Percentiles rank a stretch among this genome's conserved stretches.
phyloP scores from a whole-genome alignment of 2,329 filamentous ascomycete genomes.

The Aspergillus candidus region DNA sequence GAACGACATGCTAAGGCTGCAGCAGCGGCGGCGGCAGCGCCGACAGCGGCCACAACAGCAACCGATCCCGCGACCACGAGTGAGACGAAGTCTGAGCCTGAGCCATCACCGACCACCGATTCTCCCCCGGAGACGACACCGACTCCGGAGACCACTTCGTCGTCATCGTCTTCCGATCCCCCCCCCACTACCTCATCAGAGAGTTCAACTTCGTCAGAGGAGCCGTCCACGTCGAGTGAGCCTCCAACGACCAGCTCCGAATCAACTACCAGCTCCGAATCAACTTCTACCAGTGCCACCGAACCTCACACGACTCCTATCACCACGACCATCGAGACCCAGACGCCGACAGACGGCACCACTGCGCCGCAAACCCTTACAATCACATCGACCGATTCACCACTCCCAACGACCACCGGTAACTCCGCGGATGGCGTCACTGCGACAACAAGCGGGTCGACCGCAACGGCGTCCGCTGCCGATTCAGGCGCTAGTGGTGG shows the following conservation, averaged over 20 bases:
- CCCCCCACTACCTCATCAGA: too few relatives aligned
- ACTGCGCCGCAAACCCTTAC: constrained; percentile 9
- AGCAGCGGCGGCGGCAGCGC: too few relatives aligned
- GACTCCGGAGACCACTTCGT: too few relatives aligned
- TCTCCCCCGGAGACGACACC: too few relatives aligned
- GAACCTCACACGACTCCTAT: constrained; percentile 3
- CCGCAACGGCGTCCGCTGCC: constrained; percentile 22
- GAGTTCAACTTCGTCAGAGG: too few relatives aligned
- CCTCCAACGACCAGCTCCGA: constrained; percentile 12
- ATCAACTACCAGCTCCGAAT: constrained; percentile 7
- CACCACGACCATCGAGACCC: constrained; percentile 5
- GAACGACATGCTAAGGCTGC: too few relatives aligned
- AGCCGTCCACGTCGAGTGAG: constrained; percentile 2
- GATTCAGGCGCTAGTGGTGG: constrained; percentile 18
- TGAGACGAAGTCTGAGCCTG: too few relatives aligned
- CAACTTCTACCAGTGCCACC: constrained; percentile 9
- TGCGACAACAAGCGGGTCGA: constrained; percentile 21
- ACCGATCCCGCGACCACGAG: too few relatives aligned
- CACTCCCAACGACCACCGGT: constrained; percentile 8
- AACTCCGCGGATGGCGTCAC: constrained; percentile 18
- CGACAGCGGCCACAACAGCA: too few relatives aligned
- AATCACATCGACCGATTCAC: constrained; percentile 15
- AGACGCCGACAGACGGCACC: constrained; percentile 8
- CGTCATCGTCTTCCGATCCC: too few relatives aligned
- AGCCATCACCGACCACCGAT: too few relatives aligned